These are phyloP conservation scores for Aspergillus cavernicola DNA, from an alignment of 495 filamentous ascomycete genomes.

Conservation along the genomic window DNA sequence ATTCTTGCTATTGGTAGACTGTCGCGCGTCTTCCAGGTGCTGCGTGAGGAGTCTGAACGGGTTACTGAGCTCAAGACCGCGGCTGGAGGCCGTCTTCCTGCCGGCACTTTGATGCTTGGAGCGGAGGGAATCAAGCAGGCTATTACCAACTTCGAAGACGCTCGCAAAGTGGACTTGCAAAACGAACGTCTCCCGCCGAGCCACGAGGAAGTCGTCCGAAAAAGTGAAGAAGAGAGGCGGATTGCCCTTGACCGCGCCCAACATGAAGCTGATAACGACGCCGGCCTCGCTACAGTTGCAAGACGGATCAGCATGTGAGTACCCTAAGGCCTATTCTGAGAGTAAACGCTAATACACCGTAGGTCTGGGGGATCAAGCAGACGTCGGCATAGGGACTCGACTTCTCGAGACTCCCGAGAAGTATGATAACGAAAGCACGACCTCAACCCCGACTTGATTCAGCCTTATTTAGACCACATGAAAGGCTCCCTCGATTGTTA, in stretches of 20 bases:
- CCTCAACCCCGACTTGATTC: conserved; percentile 1
- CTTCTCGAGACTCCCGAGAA: conserved; percentile 22
- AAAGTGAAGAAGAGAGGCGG: conserved; percentile 71
- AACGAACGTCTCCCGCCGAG: conserved; percentile 91
- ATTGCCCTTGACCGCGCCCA: conserved; percentile 80
- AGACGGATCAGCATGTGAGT: conserved; percentile 94
- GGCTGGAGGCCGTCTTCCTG: conserved; percentile 85
- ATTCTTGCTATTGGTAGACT: conserved; percentile 95
- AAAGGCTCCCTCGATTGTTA: conserved; percentile 6
- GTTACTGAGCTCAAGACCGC: conserved; percentile 98
- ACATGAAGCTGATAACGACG: conserved; percentile 87
- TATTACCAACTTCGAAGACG: conserved; percentile 96
- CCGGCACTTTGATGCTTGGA: conserved; percentile 95
- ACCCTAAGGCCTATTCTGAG: not conserved
- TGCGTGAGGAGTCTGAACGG: conserved; percentile 94
- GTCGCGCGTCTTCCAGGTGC: conserved; percentile 96
- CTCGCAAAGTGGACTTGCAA: conserved; percentile 94
- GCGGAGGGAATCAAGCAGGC: conserved; percentile 98
- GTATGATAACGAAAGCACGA: conserved; percentile 10
- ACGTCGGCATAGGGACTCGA: conserved; percentile 31
- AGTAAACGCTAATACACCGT: conserved; percentile 3
- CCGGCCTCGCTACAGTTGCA: conserved; percentile 76
- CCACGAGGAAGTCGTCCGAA: conserved; percentile 83
- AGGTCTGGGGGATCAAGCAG: conserved; percentile 41
- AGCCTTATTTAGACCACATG: conserved; percentile 2